Base-by-base conservation (phyloP, 2,329 filamentous ascomycete species). In the Zarea fungicola region DNA sequence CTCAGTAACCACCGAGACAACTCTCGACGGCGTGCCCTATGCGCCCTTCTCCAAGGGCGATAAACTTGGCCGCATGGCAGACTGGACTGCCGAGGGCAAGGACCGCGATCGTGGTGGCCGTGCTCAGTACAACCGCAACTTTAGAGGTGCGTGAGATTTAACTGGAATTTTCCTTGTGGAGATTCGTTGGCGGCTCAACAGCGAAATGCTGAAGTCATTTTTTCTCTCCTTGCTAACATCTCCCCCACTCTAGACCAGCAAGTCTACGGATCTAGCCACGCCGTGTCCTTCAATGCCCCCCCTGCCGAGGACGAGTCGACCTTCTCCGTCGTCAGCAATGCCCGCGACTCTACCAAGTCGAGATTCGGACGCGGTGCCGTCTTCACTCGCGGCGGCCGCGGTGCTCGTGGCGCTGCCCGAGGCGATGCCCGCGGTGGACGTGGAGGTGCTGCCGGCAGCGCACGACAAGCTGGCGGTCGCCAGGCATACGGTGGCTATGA, bases 31-130 rank as follows among this genome's bases (percentile, higher is more conserved):
- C 66, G 89, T 97, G 42, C 93, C 93, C 32, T 99, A 96, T 70
- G 93, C 93, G 60, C 93, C 93, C 53, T 99, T 93, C 77, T 96
- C 91, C 58, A 99, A 99, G 74, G 90, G 89, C 67, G 93, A 99
- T 77, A 97, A 96, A 80, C 78, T 99, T 52, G 93, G 93, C 64
- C 91, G 93, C 68, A 97, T 99, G 91, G 93, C 93, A 53, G 93
- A 99, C 77, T 99, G 93, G 93, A 95, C 91, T 16, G 65, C 83
- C 41, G 93, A 96, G 65, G 84, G 87, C 68, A 96, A 96, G 73
- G 89, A 93, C 53, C 77, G 90, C 62, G 81, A 84, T 59, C 77
- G 83, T 53, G 86, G 87, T 58, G 88, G 89, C 54, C 78, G 92
- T 65, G 84, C 87, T 69, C 88, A 93, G 65, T 97, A 95, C 71